These are phyloP conservation scores for Spiraea crenata DNA, from an alignment of 331 rosid species.

Conservation along the genomic window DNA sequence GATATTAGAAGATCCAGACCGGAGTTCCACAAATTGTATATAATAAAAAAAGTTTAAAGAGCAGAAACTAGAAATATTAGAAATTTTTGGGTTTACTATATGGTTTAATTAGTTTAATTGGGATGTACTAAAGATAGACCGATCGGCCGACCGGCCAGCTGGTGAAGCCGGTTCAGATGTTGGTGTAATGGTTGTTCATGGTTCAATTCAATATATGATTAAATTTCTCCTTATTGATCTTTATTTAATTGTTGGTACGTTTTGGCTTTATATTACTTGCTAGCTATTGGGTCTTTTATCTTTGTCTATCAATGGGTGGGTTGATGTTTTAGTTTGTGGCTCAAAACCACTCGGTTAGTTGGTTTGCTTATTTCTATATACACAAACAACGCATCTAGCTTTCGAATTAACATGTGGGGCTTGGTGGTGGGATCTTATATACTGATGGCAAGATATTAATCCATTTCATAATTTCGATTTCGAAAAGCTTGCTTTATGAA, in stretches of 20 bases:
- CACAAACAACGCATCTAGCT: too few species aligned
- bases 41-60: neutral
- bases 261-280: neutral
- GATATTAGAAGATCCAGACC: neutral
- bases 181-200: slow-evolving; percentile 20
- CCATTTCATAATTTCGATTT: too few species aligned
- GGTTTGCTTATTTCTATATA: neutral
- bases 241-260: neutral
- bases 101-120: neutral
- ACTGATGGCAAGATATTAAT: too few species aligned
- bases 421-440: too few species aligned
- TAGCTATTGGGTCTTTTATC: neutral
- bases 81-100: slow-evolving; percentile 5
- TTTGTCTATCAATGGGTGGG: slow-evolving; percentile 6
- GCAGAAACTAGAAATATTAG: neutral
- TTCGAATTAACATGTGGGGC: too few species aligned
- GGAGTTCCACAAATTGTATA: neutral
- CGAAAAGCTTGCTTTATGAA: too few species aligned
- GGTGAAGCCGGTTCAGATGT: slow-evolving; percentile 30
- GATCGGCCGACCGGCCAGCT: slow-evolving; percentile 20
- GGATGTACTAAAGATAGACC: neutral
- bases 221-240: neutral
- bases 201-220: slow-evolving; percentile 14
- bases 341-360: neutral
- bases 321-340: slow-evolving; percentile 7